A percentile compares a stretch with the other conserved stretches of the same genome.
Conservation (phyloP, 345 rosid genomes). For the Populus ilicifolia region DNA sequence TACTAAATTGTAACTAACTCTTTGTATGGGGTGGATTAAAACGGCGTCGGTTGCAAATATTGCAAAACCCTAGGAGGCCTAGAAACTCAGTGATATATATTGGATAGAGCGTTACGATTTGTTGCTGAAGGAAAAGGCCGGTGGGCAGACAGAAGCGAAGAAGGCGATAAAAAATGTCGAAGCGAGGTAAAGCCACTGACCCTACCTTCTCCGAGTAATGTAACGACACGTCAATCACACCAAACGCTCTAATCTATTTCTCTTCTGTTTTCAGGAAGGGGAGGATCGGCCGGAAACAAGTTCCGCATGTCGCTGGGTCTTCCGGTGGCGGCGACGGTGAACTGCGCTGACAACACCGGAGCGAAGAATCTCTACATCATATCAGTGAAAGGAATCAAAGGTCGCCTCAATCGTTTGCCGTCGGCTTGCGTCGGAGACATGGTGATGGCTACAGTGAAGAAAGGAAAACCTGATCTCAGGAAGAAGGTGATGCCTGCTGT, state of each 20-base stretch:
- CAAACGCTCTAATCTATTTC: background rate
- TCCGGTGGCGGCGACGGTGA: slow-evolving; percentile 95
- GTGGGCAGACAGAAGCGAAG: background rate
- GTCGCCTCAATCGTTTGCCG: slow-evolving; percentile 82
- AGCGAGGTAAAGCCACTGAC: slow-evolving; percentile 23
- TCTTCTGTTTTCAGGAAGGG: slow-evolving; percentile 52
- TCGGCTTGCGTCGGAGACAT: slow-evolving; percentile 94
- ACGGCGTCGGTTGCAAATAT: too few relatives aligned
- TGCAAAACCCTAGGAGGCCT: too few relatives aligned
- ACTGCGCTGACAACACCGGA: slow-evolving; percentile 96
- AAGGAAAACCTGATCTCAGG: slow-evolving; percentile 91
- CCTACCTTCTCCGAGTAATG: too few relatives aligned
- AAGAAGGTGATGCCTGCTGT: slow-evolving; percentile 97
- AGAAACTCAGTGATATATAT: too few relatives aligned
- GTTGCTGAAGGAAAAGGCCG: too few relatives aligned
- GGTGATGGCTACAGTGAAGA: slow-evolving; percentile 98
- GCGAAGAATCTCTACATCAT: slow-evolving; percentile 95
- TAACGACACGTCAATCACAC: background rate
- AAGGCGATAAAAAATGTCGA: slow-evolving; percentile 37
- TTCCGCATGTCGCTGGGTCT: slow-evolving; percentile 98
- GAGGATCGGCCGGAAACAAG: slow-evolving; percentile 92
- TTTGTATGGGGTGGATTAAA: too few relatives aligned
- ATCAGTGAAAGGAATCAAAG: slow-evolving; percentile 94
- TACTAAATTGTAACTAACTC: too few relatives aligned
- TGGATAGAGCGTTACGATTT: too few relatives aligned